Evolutionary conservation across 345 rosid species (phyloP), one percentile per base, ranked within the genome.

Genomic region (Mallotus nudiflorus): DNA sequence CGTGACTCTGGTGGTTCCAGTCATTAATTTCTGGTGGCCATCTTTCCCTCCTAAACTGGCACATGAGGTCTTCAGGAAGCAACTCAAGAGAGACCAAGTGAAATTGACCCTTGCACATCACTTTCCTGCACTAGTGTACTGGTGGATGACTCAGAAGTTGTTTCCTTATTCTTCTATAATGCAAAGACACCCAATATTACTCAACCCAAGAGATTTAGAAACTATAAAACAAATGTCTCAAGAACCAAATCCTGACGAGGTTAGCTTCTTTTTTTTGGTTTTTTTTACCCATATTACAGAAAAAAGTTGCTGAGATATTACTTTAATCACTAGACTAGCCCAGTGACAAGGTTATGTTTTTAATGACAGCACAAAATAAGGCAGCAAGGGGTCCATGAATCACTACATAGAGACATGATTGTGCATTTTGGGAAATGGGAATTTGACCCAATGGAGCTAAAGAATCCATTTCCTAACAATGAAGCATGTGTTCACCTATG

Each of bases 371-470:
- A 76, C 28, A 74, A 65, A 70, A 65, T 68, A 5, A 73, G 80
- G 24, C 89, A 85, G 62, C 97, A 89, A 77, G 97, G 98, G n/a
- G 86, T 24, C 14, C 68, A 53, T 0, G 95, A 87, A 76, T 86
- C 96, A 18, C 29, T 87, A 10, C 81, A 84, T 62, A 81, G 83
- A 4, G 97, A 92, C 76, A 55, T 90, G 83, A 88, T 59, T 51
- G 63, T 89, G 2, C 88, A 82, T 49, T 92, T 89, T 63, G 93
- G 95, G 61, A 79, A 61, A 27, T 92, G 96, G 98, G 98, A 89
- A 59, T 90, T 88, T 15, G 85, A 82, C 70, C 97, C 97, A 0
- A 77, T 85, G 78, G 90, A 82, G 20, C 79, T 90, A 2, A 52
- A 84, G 66, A 78, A 82, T 78, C 97, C 89, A 46, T 86, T 90